A percentile compares a stretch with the other conserved stretches of the same genome.
Evolutionary conservation across 2,329 filamentous ascomycete species (phyloP).

Genomic region (Phaeosphaeria sp.): DNA sequence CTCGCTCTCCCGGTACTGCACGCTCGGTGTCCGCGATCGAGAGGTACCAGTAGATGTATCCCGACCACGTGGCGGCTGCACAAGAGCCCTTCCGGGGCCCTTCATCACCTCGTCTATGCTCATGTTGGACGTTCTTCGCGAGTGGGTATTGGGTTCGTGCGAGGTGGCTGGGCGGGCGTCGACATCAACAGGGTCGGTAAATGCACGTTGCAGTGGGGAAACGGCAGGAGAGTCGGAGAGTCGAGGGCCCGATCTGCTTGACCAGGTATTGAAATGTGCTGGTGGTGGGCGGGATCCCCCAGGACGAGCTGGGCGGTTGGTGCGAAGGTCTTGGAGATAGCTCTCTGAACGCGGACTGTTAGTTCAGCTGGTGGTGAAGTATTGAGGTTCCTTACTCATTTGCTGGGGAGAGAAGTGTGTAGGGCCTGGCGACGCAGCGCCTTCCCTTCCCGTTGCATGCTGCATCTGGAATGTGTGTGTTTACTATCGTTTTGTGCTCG

Average conservation of each 20-base stretch:
- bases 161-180: slow-evolving; percentile 25
- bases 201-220: slow-evolving; percentile 32
- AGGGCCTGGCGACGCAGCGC: slow-evolving; percentile 44
- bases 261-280: slow-evolving; percentile 52
- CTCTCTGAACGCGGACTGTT: slow-evolving; percentile 58
- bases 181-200: slow-evolving; percentile 32
- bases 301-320: slow-evolving; percentile 70
- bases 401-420: slow-evolving; percentile 46
- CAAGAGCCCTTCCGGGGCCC: slow-evolving; percentile 38
- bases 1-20: slow-evolving; percentile 73
- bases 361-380: slow-evolving; percentile 18
- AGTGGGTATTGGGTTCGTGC: slow-evolving; percentile 35
- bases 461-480: slow-evolving; percentile 36
- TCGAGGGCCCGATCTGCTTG: slow-evolving; percentile 32
- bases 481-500: slow-evolving; percentile 27
- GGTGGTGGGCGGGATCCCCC: slow-evolving; percentile 73
- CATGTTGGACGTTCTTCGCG: slow-evolving; percentile 36
- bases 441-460: slow-evolving; percentile 43
- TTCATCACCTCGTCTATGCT: slow-evolving; percentile 37
- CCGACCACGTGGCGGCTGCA: slow-evolving; percentile 50
- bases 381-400: slow-evolving; percentile 42
- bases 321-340: slow-evolving; percentile 75
- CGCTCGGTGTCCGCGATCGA: slow-evolving; percentile 62
- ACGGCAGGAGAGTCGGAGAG: slow-evolving; percentile 33
- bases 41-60: slow-evolving; percentile 46